Evolutionary conservation across 2,329 filamentous ascomycete species (phyloP).

Genomic region (Trichothecium sympodiale): DNA sequence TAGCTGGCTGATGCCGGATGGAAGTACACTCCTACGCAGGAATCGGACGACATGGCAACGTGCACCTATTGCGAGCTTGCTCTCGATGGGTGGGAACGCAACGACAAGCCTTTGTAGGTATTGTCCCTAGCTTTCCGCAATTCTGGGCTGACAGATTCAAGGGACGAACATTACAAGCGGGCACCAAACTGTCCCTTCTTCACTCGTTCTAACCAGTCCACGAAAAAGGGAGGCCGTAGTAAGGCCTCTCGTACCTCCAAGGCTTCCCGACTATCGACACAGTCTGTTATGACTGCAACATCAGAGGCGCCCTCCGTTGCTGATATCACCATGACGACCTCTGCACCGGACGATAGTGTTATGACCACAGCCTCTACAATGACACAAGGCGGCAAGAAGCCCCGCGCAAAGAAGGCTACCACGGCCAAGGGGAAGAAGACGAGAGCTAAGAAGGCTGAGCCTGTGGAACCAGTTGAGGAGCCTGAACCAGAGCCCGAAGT

Average conservation of each 20-base stretch:
- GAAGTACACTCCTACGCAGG: constrained; percentile 78
- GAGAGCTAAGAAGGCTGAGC: constrained; percentile 40
- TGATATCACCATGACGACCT: constrained; percentile 25
- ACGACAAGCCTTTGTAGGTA: constrained; percentile 74
- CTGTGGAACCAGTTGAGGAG: constrained; percentile 29
- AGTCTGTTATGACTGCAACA: constrained; percentile 39
- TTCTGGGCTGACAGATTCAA: constrained; percentile 23
- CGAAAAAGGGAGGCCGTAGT: constrained; percentile 44
- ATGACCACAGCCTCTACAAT: constrained; percentile 48
- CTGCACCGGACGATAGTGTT: constrained; percentile 45
- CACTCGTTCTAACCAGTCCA: constrained; percentile 47
- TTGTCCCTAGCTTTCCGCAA: constrained; percentile 1
- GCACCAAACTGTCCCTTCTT: constrained; percentile 79
- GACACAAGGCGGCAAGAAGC: constrained; percentile 48
- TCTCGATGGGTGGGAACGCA: constrained; percentile 88
- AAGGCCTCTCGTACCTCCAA: constrained; percentile 54
- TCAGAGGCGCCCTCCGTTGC: constrained; percentile 38
- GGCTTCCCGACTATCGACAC: constrained; percentile 51
- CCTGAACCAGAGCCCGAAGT: constrained; percentile 9
- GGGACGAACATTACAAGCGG: constrained; percentile 76
- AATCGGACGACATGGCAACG: constrained; percentile 79
- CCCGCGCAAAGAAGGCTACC: constrained; percentile 43
- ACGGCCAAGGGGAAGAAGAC: constrained; percentile 28
- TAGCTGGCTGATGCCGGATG: constrained; percentile 86
- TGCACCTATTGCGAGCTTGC: constrained; percentile 86